Base-by-base conservation (phyloP, 2,329 filamentous ascomycete species). In the Fusarium gaditjirri region DNA sequence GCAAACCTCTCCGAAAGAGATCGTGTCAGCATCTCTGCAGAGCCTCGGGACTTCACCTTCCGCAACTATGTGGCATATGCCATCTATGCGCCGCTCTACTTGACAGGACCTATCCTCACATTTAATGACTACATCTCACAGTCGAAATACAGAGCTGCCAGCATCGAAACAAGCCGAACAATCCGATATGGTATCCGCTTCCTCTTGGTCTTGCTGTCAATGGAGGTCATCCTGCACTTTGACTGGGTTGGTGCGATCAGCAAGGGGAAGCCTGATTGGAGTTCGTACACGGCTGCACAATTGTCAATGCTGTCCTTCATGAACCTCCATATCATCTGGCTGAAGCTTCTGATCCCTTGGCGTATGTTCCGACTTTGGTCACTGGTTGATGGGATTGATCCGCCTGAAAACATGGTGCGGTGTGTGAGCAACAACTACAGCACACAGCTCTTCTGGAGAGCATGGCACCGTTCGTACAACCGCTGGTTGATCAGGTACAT, bases 91-190 rank as follows among this genome's bases (percentile, higher is more conserved):
- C 96, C 96, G 1, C 88, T 99, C 2, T 99, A 98, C 81, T 88
- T 99, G 36, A 90, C 95, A 0, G 96, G 96, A 0, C 96, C 96
- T 2, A 97, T 99, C 77, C 81, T 99, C 68, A 98, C 95, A 17
- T 99, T 98, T 85, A 99, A 99, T 82, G 97, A 99, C 84, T 99
- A 96, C 85, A 91, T 98, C 70, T 93, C 93, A 1, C 96, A 99
- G 80, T 86, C 88, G 68, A 92, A 93, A 73, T 92, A 95, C 82
- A 88, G 87, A 17, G 83, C 93, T 2, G 87, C 91, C 16, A 94
- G 89, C 63, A 91, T 96, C 76, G 93, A 91, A 73, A 82, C 81
- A 7, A 82, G 84, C 6, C 93, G 95, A 59, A 98, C 92, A 3
- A 80, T 92, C 35, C 90, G 94, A 49, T 99, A 99, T 78, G 94